These are phyloP conservation scores for Linnemannia elongata DNA, from an alignment of 192 early-diverging fungal genomes.

Conservation along the genomic window DNA sequence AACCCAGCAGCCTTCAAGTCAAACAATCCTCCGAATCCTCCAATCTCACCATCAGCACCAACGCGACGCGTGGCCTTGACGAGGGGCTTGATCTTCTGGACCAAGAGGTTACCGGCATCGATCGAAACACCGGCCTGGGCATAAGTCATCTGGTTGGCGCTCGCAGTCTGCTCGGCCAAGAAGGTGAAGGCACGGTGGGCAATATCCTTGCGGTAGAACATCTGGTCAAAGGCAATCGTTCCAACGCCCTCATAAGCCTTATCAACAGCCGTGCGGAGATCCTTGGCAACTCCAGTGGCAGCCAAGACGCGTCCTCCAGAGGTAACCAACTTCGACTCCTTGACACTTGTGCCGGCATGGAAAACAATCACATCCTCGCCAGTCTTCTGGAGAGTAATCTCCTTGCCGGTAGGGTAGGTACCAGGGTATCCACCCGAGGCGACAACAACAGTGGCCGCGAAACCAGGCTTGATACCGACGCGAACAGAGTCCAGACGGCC, in stretches of 20 bases:
- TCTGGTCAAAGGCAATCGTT: conserved; percentile 86
- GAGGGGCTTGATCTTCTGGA: conserved; percentile 95
- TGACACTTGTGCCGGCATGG: conserved; percentile 90
- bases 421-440: conserved; percentile 97
- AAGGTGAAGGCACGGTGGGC: conserved; percentile 75
- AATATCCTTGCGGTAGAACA: conserved; percentile 94
- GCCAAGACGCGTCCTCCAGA: conserved; percentile 96
- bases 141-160: conserved; percentile 80
- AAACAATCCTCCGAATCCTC: conserved; percentile 98
- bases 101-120: conserved; percentile 95
- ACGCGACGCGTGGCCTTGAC: conserved; percentile 93
- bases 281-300: conserved; percentile 85
- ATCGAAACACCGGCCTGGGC: conserved; percentile 97
- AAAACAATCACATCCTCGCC: conserved; percentile 74
- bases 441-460: conserved; percentile 92
- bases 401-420: conserved; percentile 83
- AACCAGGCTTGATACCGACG: conserved; percentile 78
- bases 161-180: conserved; percentile 43
- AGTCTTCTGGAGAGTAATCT: conserved; percentile 73
- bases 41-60: conserved; percentile 97
- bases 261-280: conserved; percentile 84
- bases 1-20: conserved; percentile 95
- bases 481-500: conserved; percentile 91
- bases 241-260: conserved; percentile 79
- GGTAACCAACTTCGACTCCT: conserved; percentile 76